Conservation (phyloP, 2,329 filamentous ascomycete genomes). For the Penicillium janthinellum region DNA sequence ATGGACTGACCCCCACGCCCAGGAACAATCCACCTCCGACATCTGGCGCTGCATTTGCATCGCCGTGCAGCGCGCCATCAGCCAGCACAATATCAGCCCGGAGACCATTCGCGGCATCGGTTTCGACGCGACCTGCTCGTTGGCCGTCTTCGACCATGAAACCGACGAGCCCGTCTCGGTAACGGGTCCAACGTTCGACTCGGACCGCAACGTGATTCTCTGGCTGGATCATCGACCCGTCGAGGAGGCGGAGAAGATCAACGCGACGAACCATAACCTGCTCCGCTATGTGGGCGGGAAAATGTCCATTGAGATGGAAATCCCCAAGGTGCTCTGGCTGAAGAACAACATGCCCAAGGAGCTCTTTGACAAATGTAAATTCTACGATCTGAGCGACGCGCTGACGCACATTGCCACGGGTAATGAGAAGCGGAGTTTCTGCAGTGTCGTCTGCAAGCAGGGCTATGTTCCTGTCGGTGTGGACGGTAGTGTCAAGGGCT, state of each 20-base stretch:
- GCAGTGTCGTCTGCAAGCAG: slow-evolving; percentile 96
- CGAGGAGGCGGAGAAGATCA: slow-evolving; percentile 89
- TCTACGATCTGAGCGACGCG: slow-evolving; percentile 92
- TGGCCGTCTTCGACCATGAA: slow-evolving; percentile 85
- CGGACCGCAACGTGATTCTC: slow-evolving; percentile 91
- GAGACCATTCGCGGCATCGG: slow-evolving; percentile 82
- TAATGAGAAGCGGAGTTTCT: slow-evolving; percentile 88
- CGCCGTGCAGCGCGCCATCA: slow-evolving; percentile 79
- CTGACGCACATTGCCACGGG: slow-evolving; percentile 93
- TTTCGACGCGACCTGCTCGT: slow-evolving; percentile 98
- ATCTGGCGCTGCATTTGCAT: slow-evolving; percentile 95
- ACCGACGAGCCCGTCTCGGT: slow-evolving; percentile 91
- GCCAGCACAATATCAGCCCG: slow-evolving; percentile 76
- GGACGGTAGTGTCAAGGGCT: slow-evolving; percentile 94
- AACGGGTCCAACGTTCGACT: slow-evolving; percentile 82
- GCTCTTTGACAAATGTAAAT: slow-evolving; percentile 89
- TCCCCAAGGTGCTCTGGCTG: slow-evolving; percentile 96
- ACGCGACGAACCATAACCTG: slow-evolving; percentile 86
- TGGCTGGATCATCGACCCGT: slow-evolving; percentile 96
- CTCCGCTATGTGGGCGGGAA: slow-evolving; percentile 94
- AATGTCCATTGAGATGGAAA: slow-evolving; percentile 99
- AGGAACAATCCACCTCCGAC: slow-evolving; percentile 97
- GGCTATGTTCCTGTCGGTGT: slow-evolving; percentile 96
- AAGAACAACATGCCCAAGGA: slow-evolving; percentile 97
- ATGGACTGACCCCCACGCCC: slow-evolving; percentile 24